Evolutionary conservation across 352 stramenopile genomes (phyloP).

Genomic region (Phytophthora litchii): DNA sequence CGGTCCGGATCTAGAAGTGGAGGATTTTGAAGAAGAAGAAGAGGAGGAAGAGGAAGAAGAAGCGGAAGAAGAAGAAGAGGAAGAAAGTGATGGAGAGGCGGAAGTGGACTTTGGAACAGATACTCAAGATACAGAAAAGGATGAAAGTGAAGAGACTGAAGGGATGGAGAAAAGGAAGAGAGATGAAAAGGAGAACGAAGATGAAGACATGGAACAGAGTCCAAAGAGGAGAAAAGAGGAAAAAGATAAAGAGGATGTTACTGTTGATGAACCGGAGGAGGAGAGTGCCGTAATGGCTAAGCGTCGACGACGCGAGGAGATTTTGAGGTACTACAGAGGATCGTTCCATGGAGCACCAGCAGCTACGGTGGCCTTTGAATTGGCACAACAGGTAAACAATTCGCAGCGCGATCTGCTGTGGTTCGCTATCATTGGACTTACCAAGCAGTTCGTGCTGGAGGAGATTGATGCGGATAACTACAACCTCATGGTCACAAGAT

Average conservation of each 20-base stretch:
- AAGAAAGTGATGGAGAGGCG: conserved; percentile 48
- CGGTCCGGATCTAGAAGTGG: conserved; percentile 82
- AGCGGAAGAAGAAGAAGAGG: conserved; percentile 47
- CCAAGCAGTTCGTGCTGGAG: conserved; percentile 94
- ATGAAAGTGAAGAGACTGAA: conserved; percentile 40
- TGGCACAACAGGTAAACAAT: conserved; percentile 86
- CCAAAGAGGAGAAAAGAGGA: conserved; percentile 40
- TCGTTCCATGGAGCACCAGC: conserved; percentile 86
- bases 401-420: conserved; percentile 93
- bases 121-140: conserved; percentile 39
- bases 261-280: conserved; percentile 20
- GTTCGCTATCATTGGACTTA: conserved; percentile 97
- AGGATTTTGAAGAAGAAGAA: conserved; percentile 70
- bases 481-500: conserved; percentile 84
- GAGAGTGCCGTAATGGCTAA: conserved; percentile 50
- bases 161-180: conserved; percentile 33
- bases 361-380: conserved; percentile 78
- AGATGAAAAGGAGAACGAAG: conserved; percentile 29
- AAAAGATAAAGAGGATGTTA: conserved; percentile 28
- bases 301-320: conserved; percentile 70
- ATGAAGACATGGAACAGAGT: conserved; percentile 32
- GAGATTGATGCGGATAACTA: conserved; percentile 95
- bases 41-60: conserved; percentile 64
- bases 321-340: conserved; percentile 94
- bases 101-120: conserved; percentile 54